Base-by-base conservation (phyloP, 1,284 basidiomycete species). In the Ustilago trichophora region DNA sequence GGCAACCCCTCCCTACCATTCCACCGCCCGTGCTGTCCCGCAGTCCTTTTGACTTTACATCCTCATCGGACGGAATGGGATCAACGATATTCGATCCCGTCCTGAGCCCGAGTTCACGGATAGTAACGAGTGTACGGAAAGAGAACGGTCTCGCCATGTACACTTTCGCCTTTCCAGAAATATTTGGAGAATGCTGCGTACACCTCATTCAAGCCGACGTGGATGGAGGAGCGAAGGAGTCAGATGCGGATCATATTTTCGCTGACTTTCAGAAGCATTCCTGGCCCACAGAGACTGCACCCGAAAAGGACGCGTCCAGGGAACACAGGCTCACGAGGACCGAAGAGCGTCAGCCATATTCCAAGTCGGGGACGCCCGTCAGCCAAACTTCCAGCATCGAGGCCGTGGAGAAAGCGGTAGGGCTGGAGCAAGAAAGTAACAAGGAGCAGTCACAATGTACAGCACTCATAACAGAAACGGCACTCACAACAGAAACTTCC, bases 121-220 rank as follows among this genome's bases (percentile, higher is more conserved):
- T 70, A 5, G 15, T 3, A 24, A 27, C 50, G 49, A 24, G 19
- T 3, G 35, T 56, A 26, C 22, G 31, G 5, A 54, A 21, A 29
- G 25, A 33, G 1, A 21, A 21, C 10, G 56, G 63, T 11, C 12
- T 70, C 18, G 41, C 29, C 15, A 52, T 51, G 26, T 55, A 64
- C 18, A 48, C 51, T 1, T 70, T 65, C 32, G 29, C 9, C 4
- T 59, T 70, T 35, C 47, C 50, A 16, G 35, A 24, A 21, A 42
- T 21, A 44, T 60, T 64, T 50, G 67, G 62, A 45, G 53, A 57
- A 13, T 58, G 56, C 22, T 21, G 37, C 6, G 67, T 70, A 13
- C 67, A 70, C 18, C 31, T 70, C n/a, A 47, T 70, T 13, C 56
- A 65, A 45, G 52, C 60, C 15, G 56, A 65, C 15, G 31, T 50